These are phyloP conservation scores for Phylloporus sp. DNA, from an alignment of 768 basidiomycete species.

Conservation along the genomic window DNA sequence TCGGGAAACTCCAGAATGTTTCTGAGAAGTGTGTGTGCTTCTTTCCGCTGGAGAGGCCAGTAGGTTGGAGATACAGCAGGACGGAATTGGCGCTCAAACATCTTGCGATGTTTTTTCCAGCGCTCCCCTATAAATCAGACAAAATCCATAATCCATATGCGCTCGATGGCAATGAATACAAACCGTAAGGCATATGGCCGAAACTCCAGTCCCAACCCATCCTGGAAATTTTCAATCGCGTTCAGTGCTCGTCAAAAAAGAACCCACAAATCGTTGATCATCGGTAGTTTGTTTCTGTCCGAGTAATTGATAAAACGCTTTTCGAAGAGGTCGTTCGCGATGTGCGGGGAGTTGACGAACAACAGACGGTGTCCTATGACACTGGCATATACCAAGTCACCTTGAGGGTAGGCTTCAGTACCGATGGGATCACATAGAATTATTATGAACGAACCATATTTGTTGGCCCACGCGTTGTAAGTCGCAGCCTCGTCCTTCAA, in stretches of 20 bases:
- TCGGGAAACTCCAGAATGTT: slow-evolving; percentile 41
- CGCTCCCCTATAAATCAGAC: slow-evolving; percentile 38
- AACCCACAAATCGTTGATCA: slow-evolving; percentile 49
- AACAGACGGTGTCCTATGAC: slow-evolving; percentile 48
- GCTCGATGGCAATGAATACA: slow-evolving; percentile 2
- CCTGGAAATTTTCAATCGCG: slow-evolving; percentile 26
- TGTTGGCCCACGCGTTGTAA: slow-evolving; percentile 42
- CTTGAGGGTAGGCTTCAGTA: slow-evolving; percentile 19
- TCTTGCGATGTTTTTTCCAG: slow-evolving; percentile 50
- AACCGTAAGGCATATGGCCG: slow-evolving; percentile 52
- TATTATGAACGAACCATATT: slow-evolving; percentile 28
- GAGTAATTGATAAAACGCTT: slow-evolving; percentile 55
- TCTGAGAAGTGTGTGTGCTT: slow-evolving; percentile 44
- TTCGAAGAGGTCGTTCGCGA: slow-evolving; percentile 52
- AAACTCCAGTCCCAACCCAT: slow-evolving; percentile 50
- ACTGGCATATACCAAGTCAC: slow-evolving; percentile 52
- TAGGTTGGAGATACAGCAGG: slow-evolving; percentile 38
- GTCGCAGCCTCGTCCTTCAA: slow-evolving; percentile 34
- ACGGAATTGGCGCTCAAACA: slow-evolving; percentile 52
- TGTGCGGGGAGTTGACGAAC: slow-evolving; percentile 44
- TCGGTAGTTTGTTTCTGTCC: slow-evolving; percentile 43
- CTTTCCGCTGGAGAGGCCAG: slow-evolving; percentile 44
- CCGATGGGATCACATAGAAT: neutral
- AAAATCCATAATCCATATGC: neutral
- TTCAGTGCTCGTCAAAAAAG: neutral